Evolutionary conservation across 306 rosid genomes (phyloP).

Genomic region (Carpinus fangiana): DNA sequence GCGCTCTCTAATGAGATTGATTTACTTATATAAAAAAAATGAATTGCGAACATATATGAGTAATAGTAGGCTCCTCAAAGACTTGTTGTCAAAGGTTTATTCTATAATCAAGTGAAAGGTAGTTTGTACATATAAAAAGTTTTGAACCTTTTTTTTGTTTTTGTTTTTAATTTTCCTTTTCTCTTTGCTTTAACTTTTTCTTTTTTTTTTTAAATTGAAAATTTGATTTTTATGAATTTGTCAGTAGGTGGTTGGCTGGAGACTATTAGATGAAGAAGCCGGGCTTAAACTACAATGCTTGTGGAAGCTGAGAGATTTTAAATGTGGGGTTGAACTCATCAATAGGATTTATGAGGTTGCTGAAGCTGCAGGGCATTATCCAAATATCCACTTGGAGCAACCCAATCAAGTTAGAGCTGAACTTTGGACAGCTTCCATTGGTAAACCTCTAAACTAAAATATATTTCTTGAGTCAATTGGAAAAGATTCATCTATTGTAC

Average conservation of each 20-base stretch:
- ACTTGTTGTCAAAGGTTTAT: too few relatives aligned
- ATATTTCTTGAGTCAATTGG: background rate
- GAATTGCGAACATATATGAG: too few relatives aligned
- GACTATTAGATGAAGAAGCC: slow-evolving; percentile 62
- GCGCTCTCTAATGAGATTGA: too few relatives aligned
- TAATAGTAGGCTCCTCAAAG: too few relatives aligned
- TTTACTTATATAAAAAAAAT: too few relatives aligned
- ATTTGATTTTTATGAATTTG: slow-evolving; percentile 10
- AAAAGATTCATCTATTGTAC: background rate
- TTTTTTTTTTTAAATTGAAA: too few relatives aligned
- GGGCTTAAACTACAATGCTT: slow-evolving; percentile 68
- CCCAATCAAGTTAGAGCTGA: slow-evolving; percentile 84
- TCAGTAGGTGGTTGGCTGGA: slow-evolving; percentile 85
- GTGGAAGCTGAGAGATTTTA: slow-evolving; percentile 87
- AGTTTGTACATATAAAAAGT: background rate
- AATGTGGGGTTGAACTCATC: slow-evolving; percentile 72
- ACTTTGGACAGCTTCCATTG: slow-evolving; percentile 76
- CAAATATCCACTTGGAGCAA: slow-evolving; percentile 74
- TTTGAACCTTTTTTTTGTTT: background rate
- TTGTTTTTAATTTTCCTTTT: background rate
- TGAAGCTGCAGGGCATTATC: slow-evolving; percentile 67
- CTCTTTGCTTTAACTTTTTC: background rate
- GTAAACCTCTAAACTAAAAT: slow-evolving; percentile 38
- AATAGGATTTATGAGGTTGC: slow-evolving; percentile 67
- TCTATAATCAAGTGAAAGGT: background rate